A percentile compares a stretch with the other conserved stretches of the same genome.
Evolutionary conservation across 352 stramenopile species (phyloP).

Genomic region (Globisporangium echinulatum): DNA sequence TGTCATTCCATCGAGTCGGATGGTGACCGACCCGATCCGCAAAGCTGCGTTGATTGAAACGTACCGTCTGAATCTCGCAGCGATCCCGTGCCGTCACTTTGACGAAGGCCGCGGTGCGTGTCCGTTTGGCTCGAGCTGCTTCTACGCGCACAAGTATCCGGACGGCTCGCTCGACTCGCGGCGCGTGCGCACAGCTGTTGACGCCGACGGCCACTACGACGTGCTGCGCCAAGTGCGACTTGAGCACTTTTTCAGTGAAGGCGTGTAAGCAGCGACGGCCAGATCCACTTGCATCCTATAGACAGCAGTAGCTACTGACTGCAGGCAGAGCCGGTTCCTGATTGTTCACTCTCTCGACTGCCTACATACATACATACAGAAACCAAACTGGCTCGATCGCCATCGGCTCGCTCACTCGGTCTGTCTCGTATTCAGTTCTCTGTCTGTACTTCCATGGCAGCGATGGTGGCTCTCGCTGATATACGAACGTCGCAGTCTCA

Average conservation of each 20-base stretch:
- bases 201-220: conserved; percentile 70
- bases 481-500: too few relatives aligned
- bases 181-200: conserved; percentile 64
- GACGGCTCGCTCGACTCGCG: conserved; percentile 54
- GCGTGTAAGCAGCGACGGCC: background rate
- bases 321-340: background rate
- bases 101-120: conserved; percentile 73
- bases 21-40: conserved; percentile 56
- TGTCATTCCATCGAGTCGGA: conserved; percentile 78
- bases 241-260: conserved; percentile 55
- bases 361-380: too few relatives aligned
- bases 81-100: conserved; percentile 81
- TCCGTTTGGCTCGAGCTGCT: conserved; percentile 84
- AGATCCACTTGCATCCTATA: background rate
- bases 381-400: background rate
- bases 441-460: too few relatives aligned
- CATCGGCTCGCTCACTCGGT: too few relatives aligned
- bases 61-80: conserved; percentile 70
- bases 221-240: conserved; percentile 66
- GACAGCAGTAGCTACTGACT: background rate
- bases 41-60: conserved; percentile 63
- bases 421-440: too few relatives aligned
- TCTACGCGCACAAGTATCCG: conserved; percentile 74
- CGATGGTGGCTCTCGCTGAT: too few relatives aligned
- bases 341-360: too few relatives aligned